Conservation (phyloP, 1,284 basidiomycete species). For the Sphaerobolus stellatus region DNA sequence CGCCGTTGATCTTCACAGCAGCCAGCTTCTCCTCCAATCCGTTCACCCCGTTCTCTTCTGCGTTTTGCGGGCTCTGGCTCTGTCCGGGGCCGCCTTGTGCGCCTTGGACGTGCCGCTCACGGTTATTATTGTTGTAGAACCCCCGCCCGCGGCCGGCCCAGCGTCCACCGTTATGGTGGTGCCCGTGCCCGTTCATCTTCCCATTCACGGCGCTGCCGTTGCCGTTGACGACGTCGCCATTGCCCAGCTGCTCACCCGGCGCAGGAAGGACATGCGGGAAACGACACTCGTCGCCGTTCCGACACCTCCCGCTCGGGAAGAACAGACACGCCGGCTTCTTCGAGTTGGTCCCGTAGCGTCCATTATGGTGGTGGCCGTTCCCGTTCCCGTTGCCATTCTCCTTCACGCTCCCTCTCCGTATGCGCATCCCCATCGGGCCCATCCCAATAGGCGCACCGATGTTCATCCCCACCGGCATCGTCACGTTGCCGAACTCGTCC, state of each 20-base stretch:
- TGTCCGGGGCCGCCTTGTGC: too few relatives aligned
- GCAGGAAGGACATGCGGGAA: conserved; percentile 77
- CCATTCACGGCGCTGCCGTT: conserved; percentile 40
- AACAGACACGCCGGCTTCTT: conserved; percentile 76
- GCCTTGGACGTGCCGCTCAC: too few relatives aligned
- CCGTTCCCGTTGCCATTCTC: not conserved
- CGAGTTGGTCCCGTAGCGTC: not conserved
- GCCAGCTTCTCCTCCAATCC: conserved; percentile 62
- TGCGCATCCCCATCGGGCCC: conserved; percentile 18
- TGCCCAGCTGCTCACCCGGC: too few relatives aligned
- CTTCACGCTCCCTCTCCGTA: not conserved
- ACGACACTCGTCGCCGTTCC: conserved; percentile 79
- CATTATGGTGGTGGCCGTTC: not conserved
- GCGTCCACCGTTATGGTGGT: conserved; percentile 44
- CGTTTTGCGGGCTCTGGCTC: not conserved
- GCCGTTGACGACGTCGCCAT: too few relatives aligned
- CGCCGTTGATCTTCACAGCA: conserved; percentile 57
- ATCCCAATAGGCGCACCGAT: conserved; percentile 39
- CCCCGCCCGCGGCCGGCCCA: conserved; percentile 16
- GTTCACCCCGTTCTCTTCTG: not conserved
- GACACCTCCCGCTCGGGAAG: conserved; percentile 78
- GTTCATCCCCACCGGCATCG: conserved; percentile 51
- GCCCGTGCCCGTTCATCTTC: conserved; percentile 45
- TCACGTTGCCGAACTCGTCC: conserved; percentile 30
- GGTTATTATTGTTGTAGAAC: not conserved